These are phyloP conservation scores for Lactifluus hygrophoroides DNA, from an alignment of 768 basidiomycete genomes.

Conservation along the genomic window DNA sequence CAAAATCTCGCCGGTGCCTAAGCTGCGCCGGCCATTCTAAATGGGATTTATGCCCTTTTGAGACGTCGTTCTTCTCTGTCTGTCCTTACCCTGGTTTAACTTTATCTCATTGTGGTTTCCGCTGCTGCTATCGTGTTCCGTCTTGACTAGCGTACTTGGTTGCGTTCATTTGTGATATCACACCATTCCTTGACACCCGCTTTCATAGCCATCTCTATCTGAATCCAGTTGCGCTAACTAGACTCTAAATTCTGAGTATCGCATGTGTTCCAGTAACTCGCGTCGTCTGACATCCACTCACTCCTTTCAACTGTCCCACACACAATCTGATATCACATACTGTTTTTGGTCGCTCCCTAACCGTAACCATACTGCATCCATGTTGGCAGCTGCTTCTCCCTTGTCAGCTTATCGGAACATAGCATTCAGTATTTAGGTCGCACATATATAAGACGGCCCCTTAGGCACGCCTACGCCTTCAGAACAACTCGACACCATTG, in stretches of 20 bases:
- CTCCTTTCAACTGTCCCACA: too few species aligned
- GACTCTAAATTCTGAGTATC: neutral
- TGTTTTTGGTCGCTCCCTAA: too few species aligned
- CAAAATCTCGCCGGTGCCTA: constrained; percentile 12
- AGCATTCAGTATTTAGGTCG: too few species aligned
- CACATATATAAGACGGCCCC: too few species aligned
- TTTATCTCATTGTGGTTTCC: neutral
- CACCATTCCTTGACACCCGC: neutral
- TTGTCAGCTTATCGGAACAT: too few species aligned
- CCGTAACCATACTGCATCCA: too few species aligned
- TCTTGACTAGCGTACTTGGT: neutral
- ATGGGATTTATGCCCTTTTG: neutral
- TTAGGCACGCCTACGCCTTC: too few species aligned
- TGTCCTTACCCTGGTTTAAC: neutral
- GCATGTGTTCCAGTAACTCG: too few species aligned
- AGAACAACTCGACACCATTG: too few species aligned
- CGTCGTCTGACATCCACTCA: too few species aligned
- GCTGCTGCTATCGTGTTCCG: neutral
- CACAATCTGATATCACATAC: too few species aligned
- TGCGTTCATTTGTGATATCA: neutral
- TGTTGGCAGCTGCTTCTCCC: too few species aligned
- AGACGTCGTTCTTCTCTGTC: neutral
- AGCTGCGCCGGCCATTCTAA: constrained; percentile 6
- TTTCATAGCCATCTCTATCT: neutral
- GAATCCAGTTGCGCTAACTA: neutral